Evolutionary conservation across 2,329 filamentous ascomycete genomes (phyloP), one percentile per base, ranked within the genome.

Genomic region (Colletotrichum sansevieriae): DNA sequence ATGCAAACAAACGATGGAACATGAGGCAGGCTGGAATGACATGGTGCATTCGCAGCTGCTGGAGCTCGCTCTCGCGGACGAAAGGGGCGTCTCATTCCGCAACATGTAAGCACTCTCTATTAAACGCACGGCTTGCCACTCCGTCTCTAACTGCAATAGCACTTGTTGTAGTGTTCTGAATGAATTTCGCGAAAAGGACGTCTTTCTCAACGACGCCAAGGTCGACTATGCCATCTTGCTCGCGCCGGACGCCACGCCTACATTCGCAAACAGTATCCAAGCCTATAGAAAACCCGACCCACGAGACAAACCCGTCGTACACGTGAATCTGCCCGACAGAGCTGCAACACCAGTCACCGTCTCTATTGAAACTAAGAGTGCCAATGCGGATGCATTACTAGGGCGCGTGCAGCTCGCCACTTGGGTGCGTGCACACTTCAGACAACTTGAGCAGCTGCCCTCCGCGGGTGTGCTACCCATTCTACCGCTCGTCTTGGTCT

Each of bases 1-100:
- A 39, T 73, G 49, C 29, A 72, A 64, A 61, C 67, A 71, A 44
- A 72, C 69, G 51, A 49, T 49, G 18, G 43, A 60, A 12, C 57
- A 60, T 12, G 29, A 60, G 33, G 57, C 57, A 2, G 44, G 57
- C 18, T 60, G 33, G 57, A 60, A 60, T 15, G 44, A 39, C n/a
- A 15, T 43, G 10, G 57, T 60, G 25, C 43, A 60, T 25, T 15
- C 44, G 10, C 43, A n/a, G 4, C 57, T 60, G 25, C 44, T 60
- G 4, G 29, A 60, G 13, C 22, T 60, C 8, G 29, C 57, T 2
- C 43, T 60, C 10, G 8, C 7, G 0, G n/a, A 15, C 57, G 29
- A 60, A 29, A 9, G 39, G 2, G 13, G 15, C 4, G 15, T 60
- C 3, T 49, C n/a, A 0, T n/a, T 37, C 25, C 43, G 44, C 12